A percentile compares a stretch with the other conserved stretches of the same genome.
Evolutionary conservation across 2,329 filamentous ascomycete genomes (phyloP).

Genomic region (Achaetomium macrosporum): DNA sequence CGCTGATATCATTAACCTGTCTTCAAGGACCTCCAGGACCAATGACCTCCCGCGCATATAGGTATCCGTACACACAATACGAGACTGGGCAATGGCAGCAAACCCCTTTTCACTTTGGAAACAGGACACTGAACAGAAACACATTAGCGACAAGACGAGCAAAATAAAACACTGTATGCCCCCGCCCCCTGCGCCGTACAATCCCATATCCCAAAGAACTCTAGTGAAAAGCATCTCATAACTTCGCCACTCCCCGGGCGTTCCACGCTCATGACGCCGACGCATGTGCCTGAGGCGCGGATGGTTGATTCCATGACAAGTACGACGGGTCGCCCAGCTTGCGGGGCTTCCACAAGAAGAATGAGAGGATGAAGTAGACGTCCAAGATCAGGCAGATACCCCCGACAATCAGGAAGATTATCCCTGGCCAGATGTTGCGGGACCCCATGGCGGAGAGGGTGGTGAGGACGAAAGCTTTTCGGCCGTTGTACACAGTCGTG

Average conservation of each 20-base stretch:
- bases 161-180: conserved; percentile 11
- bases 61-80: not conserved
- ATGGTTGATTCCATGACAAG: conserved; percentile 79
- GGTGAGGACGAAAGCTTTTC: conserved; percentile 83
- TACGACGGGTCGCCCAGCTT: conserved; percentile 99
- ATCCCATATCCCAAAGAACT: conserved; percentile 16
- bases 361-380: conserved; percentile 79
- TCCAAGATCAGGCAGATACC: conserved; percentile 89
- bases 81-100: not conserved
- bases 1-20: not conserved
- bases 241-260: not conserved
- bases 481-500: conserved; percentile 62
- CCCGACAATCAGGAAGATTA: conserved; percentile 90
- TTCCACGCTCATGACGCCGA: conserved; percentile 14
- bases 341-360: conserved; percentile 79
- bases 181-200: conserved; percentile 15
- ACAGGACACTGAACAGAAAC: not conserved
- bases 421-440: conserved; percentile 91
- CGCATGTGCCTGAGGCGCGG: conserved; percentile 26
- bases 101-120: not conserved
- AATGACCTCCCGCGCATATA: not conserved
- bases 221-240: conserved; percentile 5
- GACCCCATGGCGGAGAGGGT: conserved; percentile 91
- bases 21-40: not conserved
- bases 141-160: conserved; percentile 1